These are phyloP conservation scores for Zygoascus meyerae DNA, from an alignment of 1,139 yeast species.

Conservation along the genomic window DNA sequence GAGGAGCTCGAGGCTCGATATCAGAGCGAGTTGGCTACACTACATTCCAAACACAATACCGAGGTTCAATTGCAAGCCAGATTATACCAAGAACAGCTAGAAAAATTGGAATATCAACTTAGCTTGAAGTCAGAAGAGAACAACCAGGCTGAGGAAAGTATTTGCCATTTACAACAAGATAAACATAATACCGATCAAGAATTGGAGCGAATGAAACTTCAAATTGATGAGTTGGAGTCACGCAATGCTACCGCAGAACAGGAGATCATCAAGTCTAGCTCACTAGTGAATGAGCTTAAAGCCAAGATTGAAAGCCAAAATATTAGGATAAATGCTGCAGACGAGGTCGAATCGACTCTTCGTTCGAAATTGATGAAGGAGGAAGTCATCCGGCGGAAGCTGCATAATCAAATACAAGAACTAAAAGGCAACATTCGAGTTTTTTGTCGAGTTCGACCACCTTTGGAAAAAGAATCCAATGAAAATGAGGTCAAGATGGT, in stretches of 20 bases:
- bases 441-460: constrained; percentile 78
- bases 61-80: too few species aligned
- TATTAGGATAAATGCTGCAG: constrained; percentile 16
- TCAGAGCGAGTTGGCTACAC: too few species aligned
- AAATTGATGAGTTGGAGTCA: constrained; percentile 23
- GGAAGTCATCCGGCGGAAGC: constrained; percentile 52
- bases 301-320: not conserved
- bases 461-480: constrained; percentile 23
- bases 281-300: not conserved
- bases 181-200: too few species aligned
- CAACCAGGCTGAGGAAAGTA: too few species aligned
- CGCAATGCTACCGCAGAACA: constrained; percentile 23
- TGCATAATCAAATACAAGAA: constrained; percentile 77
- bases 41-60: too few species aligned
- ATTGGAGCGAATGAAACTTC: not conserved
- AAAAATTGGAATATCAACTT: too few species aligned
- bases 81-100: too few species aligned
- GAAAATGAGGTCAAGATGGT: constrained; percentile 36
- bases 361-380: constrained; percentile 39
- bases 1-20: too few species aligned
- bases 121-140: too few species aligned
- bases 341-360: constrained; percentile 21
- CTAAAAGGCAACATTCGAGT: constrained; percentile 90
- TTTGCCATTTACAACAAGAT: too few species aligned
- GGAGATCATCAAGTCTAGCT: constrained; percentile 25